Base-by-base conservation (phyloP, 1,284 basidiomycete species). In the Lignosus rhinocerotis region DNA sequence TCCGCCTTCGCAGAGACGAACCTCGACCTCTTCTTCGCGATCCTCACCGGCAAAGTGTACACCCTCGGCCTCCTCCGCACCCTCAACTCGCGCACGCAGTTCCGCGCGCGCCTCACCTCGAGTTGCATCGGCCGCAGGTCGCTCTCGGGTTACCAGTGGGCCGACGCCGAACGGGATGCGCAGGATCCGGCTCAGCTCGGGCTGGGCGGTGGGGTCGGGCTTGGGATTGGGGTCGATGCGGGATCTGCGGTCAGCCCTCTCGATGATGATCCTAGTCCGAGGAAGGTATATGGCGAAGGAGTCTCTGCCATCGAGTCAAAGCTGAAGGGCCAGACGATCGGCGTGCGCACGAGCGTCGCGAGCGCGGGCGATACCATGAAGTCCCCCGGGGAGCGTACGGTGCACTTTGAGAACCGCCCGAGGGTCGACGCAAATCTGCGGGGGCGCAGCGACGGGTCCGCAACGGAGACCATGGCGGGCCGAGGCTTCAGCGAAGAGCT, bases 1-100 rank as follows among this genome's bases (percentile, higher is more conserved):
- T 51, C 51, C 39, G 3, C 39, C 38, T 25, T 42, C 62, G 19
- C 66, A 21, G 57, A 61, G 19, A 67, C 72, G 47, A 76, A 81
- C 59, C 73, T 82, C 16, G 75, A 80, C 48, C 63, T 81, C 4
- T 76, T 81, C 62, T 82, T 83, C 64, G 71, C 78, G 38, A 65
- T 83, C 17, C 67, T 81, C 53, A 79, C 79, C 1, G 81, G 79
- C 43, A 83, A 83, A 64, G 72, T 83, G 56, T 82, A 81, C 60
- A 72, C 74, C 8, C 73, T 81, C 48, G 79, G 79, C 10, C 73
- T 82, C 60, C 66, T 83, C 43, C 76, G 78, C 30, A 78, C 78
- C 1, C 66, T 82, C 21, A 82, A 82, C 67, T 75, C 76, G 36
- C 72, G 81, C 32, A 66, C 66, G 21, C 69, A 72, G 41, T 69